phyloP scores from a whole-genome alignment of 768 basidiomycete genomes.

The Boletus pseudopeckii region DNA sequence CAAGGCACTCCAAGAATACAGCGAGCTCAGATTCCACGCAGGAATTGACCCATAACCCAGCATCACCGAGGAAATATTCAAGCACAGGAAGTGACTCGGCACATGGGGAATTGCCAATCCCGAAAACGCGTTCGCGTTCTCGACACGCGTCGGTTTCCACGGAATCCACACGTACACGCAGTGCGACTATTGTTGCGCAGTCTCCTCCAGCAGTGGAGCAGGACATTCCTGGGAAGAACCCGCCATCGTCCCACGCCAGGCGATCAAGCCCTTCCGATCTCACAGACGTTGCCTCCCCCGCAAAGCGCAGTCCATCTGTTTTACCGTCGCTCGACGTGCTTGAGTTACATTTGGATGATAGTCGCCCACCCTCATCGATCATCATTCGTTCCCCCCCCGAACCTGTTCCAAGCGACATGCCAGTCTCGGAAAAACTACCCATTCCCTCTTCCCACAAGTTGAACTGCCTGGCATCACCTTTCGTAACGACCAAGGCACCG shows the following conservation, averaged over 20 bases:
- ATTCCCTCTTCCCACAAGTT: slow-evolving; percentile 3
- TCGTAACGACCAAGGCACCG: slow-evolving; percentile 4
- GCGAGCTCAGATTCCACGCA: slow-evolving; percentile 4
- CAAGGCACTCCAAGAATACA: slow-evolving; percentile 6
- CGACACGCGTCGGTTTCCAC: slow-evolving; percentile 17
- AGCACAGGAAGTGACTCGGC: slow-evolving; percentile 4
- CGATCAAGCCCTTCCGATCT: neutral
- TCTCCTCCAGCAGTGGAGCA: slow-evolving; percentile 3
- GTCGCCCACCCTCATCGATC: slow-evolving; percentile 21
- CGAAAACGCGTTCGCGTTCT: slow-evolving; percentile 20
- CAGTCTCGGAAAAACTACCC: neutral
- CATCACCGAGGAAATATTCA: slow-evolving; percentile 9
- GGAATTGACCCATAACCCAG: slow-evolving; percentile 1
- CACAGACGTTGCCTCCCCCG: neutral
- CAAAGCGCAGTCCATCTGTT: neutral
- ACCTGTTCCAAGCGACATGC: neutral
- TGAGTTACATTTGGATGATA: slow-evolving; percentile 12
- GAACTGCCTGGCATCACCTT: slow-evolving; percentile 15
- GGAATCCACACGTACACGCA: slow-evolving; percentile 14
- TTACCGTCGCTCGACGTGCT: slow-evolving; percentile 12
- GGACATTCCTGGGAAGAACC: slow-evolving; percentile 2
- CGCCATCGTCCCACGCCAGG: neutral
- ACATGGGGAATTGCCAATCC: slow-evolving; percentile 4
- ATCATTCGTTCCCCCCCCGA: slow-evolving; percentile 19
- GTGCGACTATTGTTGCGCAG: slow-evolving; percentile 12